Conservation (phyloP, 2,329 filamentous ascomycete species). For the Malbranchea cinnamomea region DNA sequence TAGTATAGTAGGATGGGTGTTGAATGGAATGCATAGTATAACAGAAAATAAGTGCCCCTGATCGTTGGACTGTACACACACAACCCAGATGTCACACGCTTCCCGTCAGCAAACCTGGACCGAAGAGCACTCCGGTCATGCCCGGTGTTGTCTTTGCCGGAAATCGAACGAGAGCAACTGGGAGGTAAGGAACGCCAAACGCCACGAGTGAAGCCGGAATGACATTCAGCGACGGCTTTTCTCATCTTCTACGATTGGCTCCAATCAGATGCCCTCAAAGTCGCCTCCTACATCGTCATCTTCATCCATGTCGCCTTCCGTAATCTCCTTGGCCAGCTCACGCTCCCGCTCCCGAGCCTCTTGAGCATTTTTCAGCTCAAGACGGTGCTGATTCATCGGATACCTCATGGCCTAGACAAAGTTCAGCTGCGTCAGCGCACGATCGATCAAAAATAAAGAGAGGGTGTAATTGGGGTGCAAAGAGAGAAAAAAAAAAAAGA, state of each 20-base stretch:
- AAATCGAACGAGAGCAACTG: too few relatives aligned
- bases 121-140: too few relatives aligned
- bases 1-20: too few relatives aligned
- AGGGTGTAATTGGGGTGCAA: background rate
- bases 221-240: too few relatives aligned
- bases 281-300: conserved; percentile 92
- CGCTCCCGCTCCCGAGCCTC: conserved; percentile 94
- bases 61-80: too few relatives aligned
- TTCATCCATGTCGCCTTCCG: conserved; percentile 92
- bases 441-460: background rate
- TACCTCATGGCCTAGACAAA: conserved; percentile 76
- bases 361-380: conserved; percentile 95
- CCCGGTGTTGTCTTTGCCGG: too few relatives aligned
- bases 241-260: conserved; percentile 5
- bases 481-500: conserved; percentile 1
- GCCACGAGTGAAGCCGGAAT: conserved; percentile 6
- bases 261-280: conserved; percentile 74
- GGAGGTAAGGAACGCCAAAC: conserved; percentile 2
- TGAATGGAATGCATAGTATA: too few relatives aligned
- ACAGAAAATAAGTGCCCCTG: too few relatives aligned
- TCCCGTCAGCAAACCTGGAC: too few relatives aligned
- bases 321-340: conserved; percentile 96
- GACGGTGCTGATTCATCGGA: conserved; percentile 95
- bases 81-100: too few relatives aligned
- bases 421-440: too few relatives aligned